Percentiles rank a stretch among this genome's conserved stretches.
Evolutionary conservation across 1,284 basidiomycete genomes (phyloP).

Genomic region (Testicularia cyperi): DNA sequence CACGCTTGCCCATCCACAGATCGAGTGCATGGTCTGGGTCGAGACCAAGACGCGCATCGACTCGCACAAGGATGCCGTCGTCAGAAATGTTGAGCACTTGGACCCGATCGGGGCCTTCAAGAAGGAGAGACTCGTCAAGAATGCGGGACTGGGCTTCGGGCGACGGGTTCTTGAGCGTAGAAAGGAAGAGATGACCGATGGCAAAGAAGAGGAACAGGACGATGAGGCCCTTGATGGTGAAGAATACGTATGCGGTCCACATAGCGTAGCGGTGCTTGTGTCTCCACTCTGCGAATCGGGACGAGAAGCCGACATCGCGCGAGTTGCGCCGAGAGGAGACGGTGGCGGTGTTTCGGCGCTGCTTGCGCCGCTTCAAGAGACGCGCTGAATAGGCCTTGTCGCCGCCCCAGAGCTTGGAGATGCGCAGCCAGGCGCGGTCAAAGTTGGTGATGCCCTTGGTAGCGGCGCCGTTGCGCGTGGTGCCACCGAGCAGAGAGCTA

Average conservation of each 20-base stretch:
- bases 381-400: constrained; percentile 27
- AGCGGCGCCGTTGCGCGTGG: constrained; percentile 3
- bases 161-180: constrained; percentile 38
- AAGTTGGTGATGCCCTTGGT: constrained; percentile 7
- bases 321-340: constrained; percentile 22
- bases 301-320: constrained; percentile 18
- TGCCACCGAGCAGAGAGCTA: constrained; percentile 23
- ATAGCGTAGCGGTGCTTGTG: constrained; percentile 26
- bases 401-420: constrained; percentile 32
- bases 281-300: constrained; percentile 31
- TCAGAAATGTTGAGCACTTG: constrained; percentile 47
- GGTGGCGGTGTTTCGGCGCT: constrained; percentile 11
- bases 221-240: constrained; percentile 25
- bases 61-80: constrained; percentile 41
- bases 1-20: constrained; percentile 44
- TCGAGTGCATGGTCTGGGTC: constrained; percentile 50
- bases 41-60: constrained; percentile 51
- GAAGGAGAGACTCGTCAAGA: constrained; percentile 40
- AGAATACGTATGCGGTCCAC: constrained; percentile 25
- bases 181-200: constrained; percentile 33
- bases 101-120: constrained; percentile 49
- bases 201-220: constrained; percentile 34
- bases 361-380: constrained; percentile 22
- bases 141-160: constrained; percentile 40
- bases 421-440: constrained; percentile 30